Base-by-base conservation (phyloP, 148 eudicot genomes). In the Silene conica region DNA sequence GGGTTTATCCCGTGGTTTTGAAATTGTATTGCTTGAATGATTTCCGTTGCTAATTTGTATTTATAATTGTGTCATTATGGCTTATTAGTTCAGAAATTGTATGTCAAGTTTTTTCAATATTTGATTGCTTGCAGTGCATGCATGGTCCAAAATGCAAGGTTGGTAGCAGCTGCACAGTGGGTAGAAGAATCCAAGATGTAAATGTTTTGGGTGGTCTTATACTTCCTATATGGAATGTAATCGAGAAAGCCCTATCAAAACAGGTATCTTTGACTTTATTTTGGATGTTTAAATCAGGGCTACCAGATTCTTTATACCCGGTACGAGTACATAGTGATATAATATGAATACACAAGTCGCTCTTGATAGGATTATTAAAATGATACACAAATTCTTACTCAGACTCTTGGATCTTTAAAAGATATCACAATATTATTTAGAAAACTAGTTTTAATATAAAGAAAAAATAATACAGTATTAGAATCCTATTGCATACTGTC, bases 81-180 rank as follows among this genome's bases (percentile, higher is more conserved):
- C n/a, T n/a, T n/a, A n/a, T n/a, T n/a, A 34, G 7, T 34, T 38
- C 3, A 38, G 43, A 38, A 19, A 4, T 20, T 58, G 31, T 34
- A 18, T 65, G 41, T 11, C 5, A n/a, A 6, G 48, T n/a, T 38
- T 38, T 19, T 38, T 41, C 14, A 41, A 28, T 12, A 8, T 57
- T 25, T 57, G 71, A 41, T 16, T 23, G 18, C 69, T 64, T 82
- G 84, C 86, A 95, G 99, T 95, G 99, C 87, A 95, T 92, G 99
- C 99, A 95, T 80, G 97, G 99, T 26, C 97, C 92, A 55, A 95
- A 92, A 18, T 95, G 99, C 80, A 95, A 92, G 88, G 74, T 92
- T 75, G 92, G 91, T 26, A 82, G 79, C 82, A 87, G 74, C 81
- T 95, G 99, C 82, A 92, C 97, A 12, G 90, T 88, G 64, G 99